Percentiles rank a stretch among this genome's conserved stretches.
These are phyloP conservation scores for Camellia japonica DNA, from an alignment of 148 eudicot species.

Conservation along the genomic window DNA sequence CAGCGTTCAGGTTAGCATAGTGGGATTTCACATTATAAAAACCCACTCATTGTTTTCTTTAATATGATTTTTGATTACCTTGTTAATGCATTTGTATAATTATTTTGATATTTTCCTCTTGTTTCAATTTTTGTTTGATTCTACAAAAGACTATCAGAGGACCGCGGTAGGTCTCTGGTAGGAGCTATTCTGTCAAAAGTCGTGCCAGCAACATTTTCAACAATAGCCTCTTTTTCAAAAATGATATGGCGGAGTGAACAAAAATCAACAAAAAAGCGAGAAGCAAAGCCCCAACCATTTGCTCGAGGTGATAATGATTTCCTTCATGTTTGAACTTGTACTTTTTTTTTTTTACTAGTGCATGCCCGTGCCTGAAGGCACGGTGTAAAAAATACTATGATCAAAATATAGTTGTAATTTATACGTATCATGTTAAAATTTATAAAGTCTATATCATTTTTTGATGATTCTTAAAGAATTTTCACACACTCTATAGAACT, in stretches of 20 bases:
- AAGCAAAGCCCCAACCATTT: slow-evolving; percentile 81
- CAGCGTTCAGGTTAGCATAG: slow-evolving; percentile 74
- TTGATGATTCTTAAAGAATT: too few relatives aligned
- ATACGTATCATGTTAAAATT: too few relatives aligned
- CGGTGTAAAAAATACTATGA: too few relatives aligned
- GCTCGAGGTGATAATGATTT: slow-evolving; percentile 59
- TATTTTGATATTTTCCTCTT: background rate
- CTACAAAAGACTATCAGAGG: slow-evolving; percentile 76
- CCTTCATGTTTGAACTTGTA: background rate
- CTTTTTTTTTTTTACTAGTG: too few relatives aligned
- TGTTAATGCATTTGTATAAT: background rate
- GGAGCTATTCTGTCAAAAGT: slow-evolving; percentile 93
- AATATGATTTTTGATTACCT: background rate
- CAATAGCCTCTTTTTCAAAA: slow-evolving; percentile 79
- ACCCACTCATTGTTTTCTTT: background rate
- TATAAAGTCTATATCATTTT: too few relatives aligned
- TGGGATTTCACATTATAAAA: background rate
- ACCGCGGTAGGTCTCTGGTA: slow-evolving; percentile 75
- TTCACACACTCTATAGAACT: too few relatives aligned
- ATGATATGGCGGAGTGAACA: slow-evolving; percentile 77
- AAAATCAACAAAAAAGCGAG: slow-evolving; percentile 50
- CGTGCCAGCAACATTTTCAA: slow-evolving; percentile 90
- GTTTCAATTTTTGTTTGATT: slow-evolving; percentile 12
- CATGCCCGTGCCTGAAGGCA: too few relatives aligned
- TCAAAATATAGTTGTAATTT: too few relatives aligned